Base-by-base conservation (phyloP, 768 basidiomycete genomes). In the Lactifluus rugatus region DNA sequence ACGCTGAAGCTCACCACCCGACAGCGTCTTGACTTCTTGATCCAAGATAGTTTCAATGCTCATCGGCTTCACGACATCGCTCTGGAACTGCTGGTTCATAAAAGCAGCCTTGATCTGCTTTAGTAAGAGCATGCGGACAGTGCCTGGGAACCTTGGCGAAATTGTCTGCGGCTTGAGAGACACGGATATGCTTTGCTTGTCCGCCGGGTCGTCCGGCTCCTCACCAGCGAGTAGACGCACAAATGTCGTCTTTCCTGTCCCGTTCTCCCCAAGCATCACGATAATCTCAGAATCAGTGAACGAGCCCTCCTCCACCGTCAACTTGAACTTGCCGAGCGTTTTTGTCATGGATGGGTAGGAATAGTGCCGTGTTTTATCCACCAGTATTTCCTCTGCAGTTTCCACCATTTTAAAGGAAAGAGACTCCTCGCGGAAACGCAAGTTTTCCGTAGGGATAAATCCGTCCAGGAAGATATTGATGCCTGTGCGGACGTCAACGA, bases 201-300 rank as follows among this genome's bases (percentile, higher is more conserved):
- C 86, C 48, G 85, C 81, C 71, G 89, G 86, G 47, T 76, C 69
- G 73, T 99, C 96, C 5, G 95, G 95, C 19, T 78, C 83, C 65
- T 96, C 94, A 39, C 96, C 96, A 1, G 93, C 93, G 52, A 99
- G 79, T 54, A 99, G 75, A 61, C 94, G 89, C 56, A 99, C 93
- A 70, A 99, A 92, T 1, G 96, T 99, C 45, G 96, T 97, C 78
- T 99, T 99, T 39, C 96, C 94, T 2, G 93, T 99, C 50, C 96
- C 96, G 72, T 99, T 99, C 80, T 99, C 96, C 61, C 96, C 96
- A 34, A 99, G 77, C 86, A 99, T 90, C 71, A 99, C 96, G 66
- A 99, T 92, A 71, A 99, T 99, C 71, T 99, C 96, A 2, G 94
- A 97, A 69, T 98, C 94, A n/a, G 95, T 94, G 75, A 98, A 99